Percentiles rank a stretch among this genome's conserved stretches.
phyloP scores from a whole-genome alignment of 208 protist genomes.

The Blastocrithidia nonstop region DNA sequence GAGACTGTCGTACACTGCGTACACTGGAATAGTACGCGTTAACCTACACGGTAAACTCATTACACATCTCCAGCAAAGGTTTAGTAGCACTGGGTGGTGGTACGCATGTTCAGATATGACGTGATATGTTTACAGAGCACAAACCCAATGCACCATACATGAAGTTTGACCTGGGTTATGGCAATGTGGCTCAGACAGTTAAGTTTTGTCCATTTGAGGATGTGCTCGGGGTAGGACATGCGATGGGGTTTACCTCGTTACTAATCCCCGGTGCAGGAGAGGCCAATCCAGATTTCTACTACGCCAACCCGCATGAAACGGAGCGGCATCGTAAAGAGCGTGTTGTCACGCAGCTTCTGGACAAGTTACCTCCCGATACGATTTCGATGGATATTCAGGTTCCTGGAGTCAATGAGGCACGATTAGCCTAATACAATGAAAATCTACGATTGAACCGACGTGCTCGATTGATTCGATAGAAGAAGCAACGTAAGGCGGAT shows the following conservation, averaged over 20 bases:
- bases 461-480: constrained; percentile 67
- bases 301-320: constrained; percentile 89
- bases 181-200: constrained; percentile 57
- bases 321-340: constrained; percentile 80
- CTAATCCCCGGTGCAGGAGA: constrained; percentile 82
- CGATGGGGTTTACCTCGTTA: constrained; percentile 73
- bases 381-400: constrained; percentile 85
- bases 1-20: constrained; percentile 93
- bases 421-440: constrained; percentile 70
- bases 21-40: constrained; percentile 79
- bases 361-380: constrained; percentile 88
- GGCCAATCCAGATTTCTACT: constrained; percentile 86
- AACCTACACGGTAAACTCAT: constrained; percentile 58
- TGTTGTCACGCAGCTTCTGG: constrained; percentile 69
- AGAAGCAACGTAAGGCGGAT: constrained; percentile 60
- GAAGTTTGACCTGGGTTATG: constrained; percentile 79
- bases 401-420: constrained; percentile 61
- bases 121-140: constrained; percentile 57
- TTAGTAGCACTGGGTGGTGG: constrained; percentile 63
- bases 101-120: constrained; percentile 81
- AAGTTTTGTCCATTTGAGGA: constrained; percentile 86
- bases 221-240: constrained; percentile 80
- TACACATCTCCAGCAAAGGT: constrained; percentile 77
- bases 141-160: constrained; percentile 69
- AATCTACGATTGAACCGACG: constrained; percentile 65